Percentiles rank a stretch among this genome's conserved stretches.
These are phyloP conservation scores for Echria macrotheca DNA, from an alignment of 495 filamentous ascomycete genomes.

Conservation along the genomic window DNA sequence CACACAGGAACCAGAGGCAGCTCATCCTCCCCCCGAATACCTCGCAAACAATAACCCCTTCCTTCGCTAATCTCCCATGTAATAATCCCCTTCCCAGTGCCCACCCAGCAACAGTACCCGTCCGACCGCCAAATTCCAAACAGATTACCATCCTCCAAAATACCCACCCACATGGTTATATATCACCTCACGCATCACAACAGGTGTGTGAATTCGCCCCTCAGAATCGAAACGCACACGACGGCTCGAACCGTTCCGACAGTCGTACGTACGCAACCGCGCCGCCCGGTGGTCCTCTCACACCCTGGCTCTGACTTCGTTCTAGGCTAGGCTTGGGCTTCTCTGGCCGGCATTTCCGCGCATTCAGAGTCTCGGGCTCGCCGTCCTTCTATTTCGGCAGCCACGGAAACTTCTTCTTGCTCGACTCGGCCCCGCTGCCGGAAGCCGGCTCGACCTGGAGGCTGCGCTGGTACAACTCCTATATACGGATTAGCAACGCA, in stretches of 20 bases:
- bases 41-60: too few relatives aligned
- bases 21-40: too few relatives aligned
- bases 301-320: too few relatives aligned
- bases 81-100: too few relatives aligned
- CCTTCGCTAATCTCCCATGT: too few relatives aligned
- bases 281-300: neutral
- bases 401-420: slow-evolving; percentile 56
- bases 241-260: neutral
- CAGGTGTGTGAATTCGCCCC: neutral
- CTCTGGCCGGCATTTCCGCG: too few relatives aligned
- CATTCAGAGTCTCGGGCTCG: neutral
- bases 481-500: neutral
- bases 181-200: neutral
- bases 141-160: too few relatives aligned
- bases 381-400: slow-evolving; percentile 34
- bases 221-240: neutral
- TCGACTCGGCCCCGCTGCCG: slow-evolving; percentile 29
- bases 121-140: too few relatives aligned
- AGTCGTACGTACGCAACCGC: neutral
- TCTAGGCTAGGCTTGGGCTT: too few relatives aligned
- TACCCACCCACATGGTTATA: neutral
- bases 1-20: too few relatives aligned
- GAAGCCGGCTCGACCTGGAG: slow-evolving; percentile 47
- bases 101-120: too few relatives aligned
- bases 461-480: slow-evolving; percentile 61